Conservation (phyloP, 129 eudicot species). For the Dittrichia graveolens region DNA sequence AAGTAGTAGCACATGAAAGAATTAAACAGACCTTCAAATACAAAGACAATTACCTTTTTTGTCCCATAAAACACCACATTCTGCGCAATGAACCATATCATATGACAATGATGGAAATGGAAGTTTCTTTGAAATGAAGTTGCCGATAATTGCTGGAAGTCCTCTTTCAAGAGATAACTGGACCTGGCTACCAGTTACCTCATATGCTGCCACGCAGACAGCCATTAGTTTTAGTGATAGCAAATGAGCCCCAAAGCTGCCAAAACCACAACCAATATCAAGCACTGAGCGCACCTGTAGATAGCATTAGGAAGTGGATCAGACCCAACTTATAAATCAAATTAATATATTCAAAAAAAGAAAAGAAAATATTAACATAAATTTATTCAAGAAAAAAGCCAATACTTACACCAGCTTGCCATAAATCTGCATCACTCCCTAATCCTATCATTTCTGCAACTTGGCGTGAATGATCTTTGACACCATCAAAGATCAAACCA, state of each 20-base stretch:
- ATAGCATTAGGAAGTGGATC: conserved; percentile 21
- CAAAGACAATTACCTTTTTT: conserved; percentile 55
- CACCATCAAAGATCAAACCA: conserved; percentile 77
- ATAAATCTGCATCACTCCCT: conserved; percentile 73
- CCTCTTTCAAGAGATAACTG: conserved; percentile 98
- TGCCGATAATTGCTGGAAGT: conserved; percentile 90
- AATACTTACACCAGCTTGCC: conserved; percentile 81
- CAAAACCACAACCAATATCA: conserved; percentile 98
- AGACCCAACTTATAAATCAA: conserved; percentile 1
- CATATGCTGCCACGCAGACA: conserved; percentile 87
- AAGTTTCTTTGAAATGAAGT: conserved; percentile 73
- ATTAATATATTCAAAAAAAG: background rate
- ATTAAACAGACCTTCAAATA: too few species aligned
- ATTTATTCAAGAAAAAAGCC: background rate
- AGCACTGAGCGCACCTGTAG: conserved; percentile 75
- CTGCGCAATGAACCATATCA: conserved; percentile 98
- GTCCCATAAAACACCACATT: conserved; percentile 91
- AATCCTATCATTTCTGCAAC: conserved; percentile 94
- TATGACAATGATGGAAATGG: conserved; percentile 89
- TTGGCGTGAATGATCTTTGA: conserved; percentile 87
- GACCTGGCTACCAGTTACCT: conserved; percentile 93
- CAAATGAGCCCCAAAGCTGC: conserved; percentile 96
- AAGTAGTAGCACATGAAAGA: too few species aligned
- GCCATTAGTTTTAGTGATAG: conserved; percentile 79
- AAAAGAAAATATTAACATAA: background rate